Conservation (phyloP, 345 rosid genomes). For the Corymbia maculata region DNA sequence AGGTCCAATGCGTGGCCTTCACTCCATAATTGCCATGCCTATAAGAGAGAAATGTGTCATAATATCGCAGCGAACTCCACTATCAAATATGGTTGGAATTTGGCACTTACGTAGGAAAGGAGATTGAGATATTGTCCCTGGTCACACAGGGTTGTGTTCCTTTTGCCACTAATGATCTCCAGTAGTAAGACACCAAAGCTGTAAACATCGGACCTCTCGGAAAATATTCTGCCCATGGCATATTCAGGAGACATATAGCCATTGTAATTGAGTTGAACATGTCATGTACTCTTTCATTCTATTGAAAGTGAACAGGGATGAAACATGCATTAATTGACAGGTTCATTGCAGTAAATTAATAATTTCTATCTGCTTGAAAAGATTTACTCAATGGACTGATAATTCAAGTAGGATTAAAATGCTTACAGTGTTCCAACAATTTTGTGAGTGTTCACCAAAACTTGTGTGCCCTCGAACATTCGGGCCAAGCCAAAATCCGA, state of each 20-base stretch:
- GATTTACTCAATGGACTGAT: not conserved
- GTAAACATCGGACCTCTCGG: not conserved
- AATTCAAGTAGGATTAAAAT: not conserved
- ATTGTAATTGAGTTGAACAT: not conserved
- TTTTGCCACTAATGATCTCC: constrained; percentile 14
- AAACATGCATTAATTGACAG: not conserved
- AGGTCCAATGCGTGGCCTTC: not conserved
- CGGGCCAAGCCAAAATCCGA: constrained; percentile 31
- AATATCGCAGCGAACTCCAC: too few species aligned
- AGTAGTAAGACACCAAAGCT: constrained; percentile 13
- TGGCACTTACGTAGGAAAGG: constrained; percentile 2
- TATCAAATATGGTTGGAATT: not conserved
- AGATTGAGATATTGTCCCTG: not conserved
- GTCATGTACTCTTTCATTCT: too few species aligned
- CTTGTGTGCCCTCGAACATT: constrained; percentile 4
- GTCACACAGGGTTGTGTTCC: not conserved
- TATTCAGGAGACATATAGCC: constrained; percentile 21
- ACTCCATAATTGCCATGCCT: not conserved
- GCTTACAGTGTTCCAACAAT: constrained; percentile 17
- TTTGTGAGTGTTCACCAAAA: constrained; percentile 4
- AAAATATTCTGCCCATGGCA: not conserved
- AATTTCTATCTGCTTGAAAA: not conserved
- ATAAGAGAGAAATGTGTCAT: not conserved
- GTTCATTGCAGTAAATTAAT: not conserved
- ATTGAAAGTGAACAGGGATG: not conserved